These are phyloP conservation scores for Calonectria henricotiae DNA, from an alignment of 2,329 filamentous ascomycete genomes.

Conservation along the genomic window DNA sequence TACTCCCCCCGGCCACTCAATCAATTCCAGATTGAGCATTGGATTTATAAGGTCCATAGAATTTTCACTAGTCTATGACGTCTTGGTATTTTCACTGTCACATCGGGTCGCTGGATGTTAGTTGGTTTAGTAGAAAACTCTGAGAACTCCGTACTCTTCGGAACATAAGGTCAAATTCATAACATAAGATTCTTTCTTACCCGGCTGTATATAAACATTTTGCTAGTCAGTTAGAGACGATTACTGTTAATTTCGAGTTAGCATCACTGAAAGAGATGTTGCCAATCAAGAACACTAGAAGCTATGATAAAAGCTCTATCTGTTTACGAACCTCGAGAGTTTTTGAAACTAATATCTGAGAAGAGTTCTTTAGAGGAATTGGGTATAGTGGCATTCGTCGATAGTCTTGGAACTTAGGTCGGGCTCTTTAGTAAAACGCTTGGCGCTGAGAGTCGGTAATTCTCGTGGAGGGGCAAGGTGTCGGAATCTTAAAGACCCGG, in stretches of 20 bases:
- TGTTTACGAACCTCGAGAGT: not conserved
- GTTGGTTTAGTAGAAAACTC: too few species aligned
- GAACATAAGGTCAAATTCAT: not conserved
- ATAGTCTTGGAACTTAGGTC: not conserved
- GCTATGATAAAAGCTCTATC: not conserved
- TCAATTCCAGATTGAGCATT: too few species aligned
- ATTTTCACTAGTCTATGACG: too few species aligned
- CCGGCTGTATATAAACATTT: not conserved
- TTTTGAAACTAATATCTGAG: not conserved
- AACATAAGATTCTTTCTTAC: not conserved
- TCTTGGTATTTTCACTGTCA: too few species aligned
- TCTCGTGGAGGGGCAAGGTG: not conserved
- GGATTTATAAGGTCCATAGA: too few species aligned
- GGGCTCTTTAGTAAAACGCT: not conserved
- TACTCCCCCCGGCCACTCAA: too few species aligned
- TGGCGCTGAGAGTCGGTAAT: not conserved
- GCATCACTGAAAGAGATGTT: not conserved
- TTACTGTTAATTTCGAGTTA: not conserved
- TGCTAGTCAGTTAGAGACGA: not conserved
- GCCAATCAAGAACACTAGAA: not conserved
- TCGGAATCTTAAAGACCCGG: slow-evolving; percentile 6
- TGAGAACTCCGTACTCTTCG: too few species aligned
- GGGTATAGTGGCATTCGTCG: not conserved
- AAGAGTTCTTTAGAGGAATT: not conserved
- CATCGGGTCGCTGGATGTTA: too few species aligned